phyloP scores from a whole-genome alignment of 164 flowering plant species.

The Umbellularia californica region DNA sequence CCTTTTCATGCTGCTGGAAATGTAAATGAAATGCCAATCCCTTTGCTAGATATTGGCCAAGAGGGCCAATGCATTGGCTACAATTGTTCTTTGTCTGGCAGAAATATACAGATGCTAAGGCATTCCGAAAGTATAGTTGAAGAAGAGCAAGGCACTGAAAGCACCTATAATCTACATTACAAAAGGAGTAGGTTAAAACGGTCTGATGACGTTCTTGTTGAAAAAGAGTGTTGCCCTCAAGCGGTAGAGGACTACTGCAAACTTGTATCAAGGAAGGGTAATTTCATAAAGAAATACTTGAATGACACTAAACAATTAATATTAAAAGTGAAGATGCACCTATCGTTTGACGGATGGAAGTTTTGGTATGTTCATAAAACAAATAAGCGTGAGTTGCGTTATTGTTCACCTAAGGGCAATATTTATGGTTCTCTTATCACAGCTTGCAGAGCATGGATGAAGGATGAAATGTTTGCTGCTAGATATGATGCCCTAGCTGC shows the following conservation, averaged over 20 bases:
- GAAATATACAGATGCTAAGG: background rate
- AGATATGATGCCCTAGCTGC: slow-evolving; percentile 5
- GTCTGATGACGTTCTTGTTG: background rate
- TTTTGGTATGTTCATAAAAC: slow-evolving; percentile 2
- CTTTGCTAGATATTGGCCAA: background rate
- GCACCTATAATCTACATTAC: background rate
- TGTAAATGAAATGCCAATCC: background rate
- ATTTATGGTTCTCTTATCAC: slow-evolving; percentile 35
- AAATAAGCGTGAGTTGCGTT: slow-evolving; percentile 28
- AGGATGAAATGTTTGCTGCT: slow-evolving; percentile 12
- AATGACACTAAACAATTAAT: background rate
- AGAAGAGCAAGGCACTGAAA: background rate
- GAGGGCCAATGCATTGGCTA: background rate
- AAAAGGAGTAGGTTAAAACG: background rate
- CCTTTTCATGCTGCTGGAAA: background rate
- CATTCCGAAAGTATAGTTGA: background rate
- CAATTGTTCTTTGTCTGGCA: background rate
- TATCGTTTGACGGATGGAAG: slow-evolving; percentile 53
- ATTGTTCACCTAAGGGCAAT: slow-evolving; percentile 42
- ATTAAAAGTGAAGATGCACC: slow-evolving; percentile 50
- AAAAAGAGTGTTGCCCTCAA: background rate
- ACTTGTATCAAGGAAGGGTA: background rate
- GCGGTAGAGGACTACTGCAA: background rate
- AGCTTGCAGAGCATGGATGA: slow-evolving; percentile 44
- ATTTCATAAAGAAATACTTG: background rate